A percentile compares a stretch with the other conserved stretches of the same genome.
phyloP scores from a whole-genome alignment of 257 asterid genomes.

The Datura wrightii region DNA sequence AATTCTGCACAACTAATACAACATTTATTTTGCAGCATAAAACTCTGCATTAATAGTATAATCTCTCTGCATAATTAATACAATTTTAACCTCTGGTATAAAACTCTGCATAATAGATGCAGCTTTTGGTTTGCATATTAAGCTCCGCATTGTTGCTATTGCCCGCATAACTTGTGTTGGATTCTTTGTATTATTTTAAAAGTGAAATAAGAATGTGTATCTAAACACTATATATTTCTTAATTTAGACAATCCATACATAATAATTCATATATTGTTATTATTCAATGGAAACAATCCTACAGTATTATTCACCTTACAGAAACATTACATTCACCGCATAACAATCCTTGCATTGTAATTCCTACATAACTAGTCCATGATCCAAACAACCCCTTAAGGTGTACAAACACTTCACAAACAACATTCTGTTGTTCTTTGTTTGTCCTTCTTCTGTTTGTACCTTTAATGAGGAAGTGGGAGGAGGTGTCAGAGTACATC shows the following conservation, averaged over 20 bases:
- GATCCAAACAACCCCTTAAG: neutral
- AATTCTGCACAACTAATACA: neutral
- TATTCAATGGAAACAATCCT: neutral
- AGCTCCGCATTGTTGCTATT: neutral
- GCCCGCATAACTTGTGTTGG: neutral
- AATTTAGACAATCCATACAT: neutral
- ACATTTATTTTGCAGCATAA: neutral
- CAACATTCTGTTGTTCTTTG: neutral
- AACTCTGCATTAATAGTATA: neutral
- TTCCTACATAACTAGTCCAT: slow-evolving; percentile 9
- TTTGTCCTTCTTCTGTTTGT: slow-evolving; percentile 2
- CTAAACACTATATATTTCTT: slow-evolving; percentile 18
- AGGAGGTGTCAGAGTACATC: neutral
- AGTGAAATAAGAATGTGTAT: slow-evolving; percentile 16
- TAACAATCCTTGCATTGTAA: neutral
- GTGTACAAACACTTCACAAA: neutral
- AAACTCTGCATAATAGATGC: neutral
- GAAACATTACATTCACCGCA: neutral
- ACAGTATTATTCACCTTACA: slow-evolving; percentile 10
- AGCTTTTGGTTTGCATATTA: slow-evolving; percentile 5
- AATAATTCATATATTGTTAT: neutral
- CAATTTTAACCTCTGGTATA: neutral
- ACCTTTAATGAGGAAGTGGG: slow-evolving; percentile 12
- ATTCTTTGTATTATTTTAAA: neutral
- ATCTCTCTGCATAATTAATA: neutral